phyloP scores from a whole-genome alignment of 1,284 basidiomycete species.

The Sporisorium reilianum region DNA sequence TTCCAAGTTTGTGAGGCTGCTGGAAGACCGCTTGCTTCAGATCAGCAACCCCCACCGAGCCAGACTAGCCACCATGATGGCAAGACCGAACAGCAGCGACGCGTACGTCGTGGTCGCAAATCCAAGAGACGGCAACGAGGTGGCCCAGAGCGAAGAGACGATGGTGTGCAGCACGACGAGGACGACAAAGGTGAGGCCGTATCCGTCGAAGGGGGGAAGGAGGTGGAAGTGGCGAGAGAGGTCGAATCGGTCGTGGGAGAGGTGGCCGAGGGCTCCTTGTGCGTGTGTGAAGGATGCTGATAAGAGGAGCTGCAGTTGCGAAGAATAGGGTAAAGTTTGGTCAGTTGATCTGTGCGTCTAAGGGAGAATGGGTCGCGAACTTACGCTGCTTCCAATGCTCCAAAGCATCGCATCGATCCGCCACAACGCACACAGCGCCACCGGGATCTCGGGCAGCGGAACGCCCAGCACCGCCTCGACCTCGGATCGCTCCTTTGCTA shows the following conservation, averaged over 20 bases:
- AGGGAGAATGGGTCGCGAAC: neutral
- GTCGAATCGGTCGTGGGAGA: slow-evolving; percentile 26
- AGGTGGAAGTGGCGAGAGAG: slow-evolving; percentile 44
- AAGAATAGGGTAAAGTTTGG: neutral
- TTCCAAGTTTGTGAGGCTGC: neutral
- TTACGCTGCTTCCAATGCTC: slow-evolving; percentile 57
- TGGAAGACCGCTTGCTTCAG: neutral
- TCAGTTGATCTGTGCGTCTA: neutral
- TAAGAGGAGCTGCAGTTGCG: slow-evolving; percentile 38
- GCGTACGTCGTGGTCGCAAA: slow-evolving; percentile 60
- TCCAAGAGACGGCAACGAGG: slow-evolving; percentile 53
- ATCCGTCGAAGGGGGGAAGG: slow-evolving; percentile 40
- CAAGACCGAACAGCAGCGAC: slow-evolving; percentile 58
- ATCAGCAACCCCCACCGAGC: slow-evolving; percentile 62
- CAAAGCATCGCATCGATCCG: slow-evolving; percentile 63
- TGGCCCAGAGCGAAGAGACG: slow-evolving; percentile 57
- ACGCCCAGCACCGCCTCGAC: slow-evolving; percentile 61
- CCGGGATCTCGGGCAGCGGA: slow-evolving; percentile 55
- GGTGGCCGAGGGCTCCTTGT: slow-evolving; percentile 48
- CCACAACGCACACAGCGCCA: slow-evolving; percentile 61
- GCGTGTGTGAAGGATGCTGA: slow-evolving; percentile 58
- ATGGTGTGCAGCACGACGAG: slow-evolving; percentile 58
- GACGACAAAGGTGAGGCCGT: slow-evolving; percentile 39
- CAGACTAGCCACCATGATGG: slow-evolving; percentile 53
- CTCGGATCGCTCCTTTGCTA: slow-evolving; percentile 53